Evolutionary conservation across 2,329 filamentous ascomycete species (phyloP).

Genomic region (Fusarium hainanense): DNA sequence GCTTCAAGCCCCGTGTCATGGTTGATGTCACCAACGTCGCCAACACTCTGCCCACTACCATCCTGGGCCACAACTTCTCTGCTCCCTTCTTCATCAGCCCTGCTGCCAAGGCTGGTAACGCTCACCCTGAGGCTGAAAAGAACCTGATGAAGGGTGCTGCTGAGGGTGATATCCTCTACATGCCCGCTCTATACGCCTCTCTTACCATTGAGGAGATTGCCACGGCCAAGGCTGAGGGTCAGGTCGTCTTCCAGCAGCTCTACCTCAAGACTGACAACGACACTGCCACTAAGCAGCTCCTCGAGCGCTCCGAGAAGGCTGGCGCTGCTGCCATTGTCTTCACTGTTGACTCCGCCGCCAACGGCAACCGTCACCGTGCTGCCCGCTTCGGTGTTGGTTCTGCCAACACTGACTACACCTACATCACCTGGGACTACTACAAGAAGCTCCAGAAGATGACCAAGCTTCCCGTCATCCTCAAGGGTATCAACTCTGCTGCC

Average conservation of each 20-base stretch:
- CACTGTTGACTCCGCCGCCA: constrained; percentile 55
- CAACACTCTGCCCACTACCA: constrained; percentile 56
- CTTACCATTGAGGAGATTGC: constrained; percentile 53
- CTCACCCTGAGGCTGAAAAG: constrained; percentile 58
- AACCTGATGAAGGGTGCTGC: constrained; percentile 63
- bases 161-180: constrained; percentile 62
- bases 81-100: constrained; percentile 67
- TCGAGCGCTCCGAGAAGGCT: constrained; percentile 48
- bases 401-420: constrained; percentile 45
- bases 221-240: constrained; percentile 50
- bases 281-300: constrained; percentile 48
- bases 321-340: constrained; percentile 54
- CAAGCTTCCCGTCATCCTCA: constrained; percentile 54
- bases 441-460: constrained; percentile 51
- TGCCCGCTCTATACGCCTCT: constrained; percentile 53
- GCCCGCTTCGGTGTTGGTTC: constrained; percentile 54
- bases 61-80: constrained; percentile 64
- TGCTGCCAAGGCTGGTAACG: constrained; percentile 58
- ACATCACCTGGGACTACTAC: constrained; percentile 53
- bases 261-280: constrained; percentile 47
- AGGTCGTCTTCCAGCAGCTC: constrained; percentile 55
- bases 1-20: constrained; percentile 60
- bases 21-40: constrained; percentile 61
- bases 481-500: constrained; percentile 53
- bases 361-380: constrained; percentile 55